phyloP scores from a whole-genome alignment of 176 grass and related monocot genomes.

The Chrysopogon serrulatus region DNA sequence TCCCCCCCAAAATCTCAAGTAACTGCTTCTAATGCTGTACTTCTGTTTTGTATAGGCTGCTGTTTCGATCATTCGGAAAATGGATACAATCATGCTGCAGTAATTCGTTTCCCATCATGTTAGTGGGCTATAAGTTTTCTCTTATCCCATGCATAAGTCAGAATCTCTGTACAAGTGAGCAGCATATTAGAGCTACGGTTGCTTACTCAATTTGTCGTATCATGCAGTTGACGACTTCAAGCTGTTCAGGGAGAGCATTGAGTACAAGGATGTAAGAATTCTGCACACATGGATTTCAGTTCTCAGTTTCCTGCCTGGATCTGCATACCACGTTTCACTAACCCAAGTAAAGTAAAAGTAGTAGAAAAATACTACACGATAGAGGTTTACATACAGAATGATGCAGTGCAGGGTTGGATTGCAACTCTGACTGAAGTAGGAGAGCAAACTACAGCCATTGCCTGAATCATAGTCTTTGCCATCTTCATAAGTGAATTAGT shows the following conservation, averaged over 20 bases:
- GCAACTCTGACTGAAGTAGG: background rate
- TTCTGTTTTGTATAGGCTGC: slow-evolving; percentile 48
- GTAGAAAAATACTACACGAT: background rate
- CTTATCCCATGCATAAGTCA: background rate
- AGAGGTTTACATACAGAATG: background rate
- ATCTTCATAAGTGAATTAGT: background rate
- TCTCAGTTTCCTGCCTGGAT: background rate
- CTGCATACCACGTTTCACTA: background rate
- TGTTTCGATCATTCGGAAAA: slow-evolving; percentile 45
- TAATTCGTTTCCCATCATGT: slow-evolving; percentile 90
- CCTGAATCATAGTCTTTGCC: background rate
- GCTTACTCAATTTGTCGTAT: slow-evolving; percentile 18
- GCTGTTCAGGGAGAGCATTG: slow-evolving; percentile 59
- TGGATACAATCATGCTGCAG: slow-evolving; percentile 69
- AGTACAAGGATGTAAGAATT: slow-evolving; percentile 77
- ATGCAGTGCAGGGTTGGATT: background rate
- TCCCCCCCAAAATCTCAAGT: background rate
- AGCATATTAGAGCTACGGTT: background rate
- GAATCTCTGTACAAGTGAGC: background rate
- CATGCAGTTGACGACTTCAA: slow-evolving; percentile 66
- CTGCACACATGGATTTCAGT: background rate
- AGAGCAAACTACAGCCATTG: background rate
- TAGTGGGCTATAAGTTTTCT: slow-evolving; percentile 30
- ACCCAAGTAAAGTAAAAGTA: background rate
- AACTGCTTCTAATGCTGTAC: background rate